Base-by-base conservation (phyloP, 192 early-diverging fungal genomes). In the Coemansia sp. region DNA sequence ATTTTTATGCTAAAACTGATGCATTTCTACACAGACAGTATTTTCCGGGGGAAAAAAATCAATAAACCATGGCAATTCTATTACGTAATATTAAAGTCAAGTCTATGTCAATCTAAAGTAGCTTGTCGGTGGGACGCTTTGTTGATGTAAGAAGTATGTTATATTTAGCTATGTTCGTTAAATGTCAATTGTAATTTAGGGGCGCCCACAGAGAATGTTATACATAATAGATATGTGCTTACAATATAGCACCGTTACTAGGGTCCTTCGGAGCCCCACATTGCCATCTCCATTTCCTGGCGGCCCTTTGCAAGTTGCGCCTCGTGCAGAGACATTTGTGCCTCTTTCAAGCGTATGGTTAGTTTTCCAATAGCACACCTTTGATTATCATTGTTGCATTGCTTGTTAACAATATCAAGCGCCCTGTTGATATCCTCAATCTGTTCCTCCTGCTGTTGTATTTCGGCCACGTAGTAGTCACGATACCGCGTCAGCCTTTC, bases 381-480 rank as follows among this genome's bases (percentile, higher is more conserved):
- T 42, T 58, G 51, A 4, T 24, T 66, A 25, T 46, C 32, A 52
- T 54, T 61, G n/a, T 50, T 51, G 24, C 39, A 42, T 10, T 36
- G 25, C 25, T 60, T n/a, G 21, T 55, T 22, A 61, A 71, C 46
- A 8, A 33, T 63, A 0, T 25, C 61, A 32, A 80, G 39, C 1
- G 77, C 65, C 30, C 53, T 60, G 20, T 54, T 55, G 10, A 80
- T 80, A 54, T 80, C 72, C 10, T 9, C 17, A n/a, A 80, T 71
- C 23, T 72, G 68, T 51, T 74, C 77, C 36, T 67, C 51, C 33
- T 80, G 68, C 50, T 62, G 61, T 52, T 24, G 33, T 6, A 80
- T 68, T 20, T 80, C 77, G 24, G 20, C 42, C 29, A 55, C 56
- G 53, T 80, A 80, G 59, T 71, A 63, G 61, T 64, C 51, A 17